phyloP scores from a whole-genome alignment of 2,329 filamentous ascomycete genomes.

The Orbilia blumenaviensis region DNA sequence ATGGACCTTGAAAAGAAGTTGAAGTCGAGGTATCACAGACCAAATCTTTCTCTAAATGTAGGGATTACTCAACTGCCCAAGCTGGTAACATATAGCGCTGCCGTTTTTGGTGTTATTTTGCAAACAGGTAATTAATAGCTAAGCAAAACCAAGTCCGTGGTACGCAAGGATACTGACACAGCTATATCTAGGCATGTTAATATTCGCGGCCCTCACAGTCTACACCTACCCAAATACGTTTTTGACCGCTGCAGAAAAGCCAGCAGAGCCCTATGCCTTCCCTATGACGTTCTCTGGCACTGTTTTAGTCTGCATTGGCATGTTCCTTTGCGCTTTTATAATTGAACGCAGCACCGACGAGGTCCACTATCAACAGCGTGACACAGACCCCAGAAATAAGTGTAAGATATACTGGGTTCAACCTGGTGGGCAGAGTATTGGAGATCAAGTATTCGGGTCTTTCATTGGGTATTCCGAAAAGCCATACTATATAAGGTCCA shows the following conservation, averaged over 20 bases:
- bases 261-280: constrained; percentile 56
- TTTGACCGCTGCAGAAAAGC: background rate
- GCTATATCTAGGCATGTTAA: background rate
- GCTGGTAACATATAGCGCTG: constrained; percentile 27
- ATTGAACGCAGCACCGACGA: constrained; percentile 59
- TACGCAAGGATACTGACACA: background rate
- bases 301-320: constrained; percentile 56
- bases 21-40: constrained; percentile 36
- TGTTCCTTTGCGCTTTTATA: constrained; percentile 59
- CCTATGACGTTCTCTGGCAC: constrained; percentile 58
- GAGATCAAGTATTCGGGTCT: constrained; percentile 43
- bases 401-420: constrained; percentile 42
- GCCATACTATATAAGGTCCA: constrained; percentile 32
- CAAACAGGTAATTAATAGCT: constrained; percentile 12
- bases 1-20: constrained; percentile 11
- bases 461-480: constrained; percentile 39
- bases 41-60: constrained; percentile 51
- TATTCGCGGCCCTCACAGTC: constrained; percentile 24
- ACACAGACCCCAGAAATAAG: background rate
- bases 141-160: background rate
- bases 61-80: constrained; percentile 31
- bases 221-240: constrained; percentile 10
- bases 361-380: constrained; percentile 26
- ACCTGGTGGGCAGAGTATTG: constrained; percentile 23
- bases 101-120: constrained; percentile 12